Base-by-base conservation (phyloP, 495 filamentous ascomycete genomes). In the Aspergillus ostianus region DNA sequence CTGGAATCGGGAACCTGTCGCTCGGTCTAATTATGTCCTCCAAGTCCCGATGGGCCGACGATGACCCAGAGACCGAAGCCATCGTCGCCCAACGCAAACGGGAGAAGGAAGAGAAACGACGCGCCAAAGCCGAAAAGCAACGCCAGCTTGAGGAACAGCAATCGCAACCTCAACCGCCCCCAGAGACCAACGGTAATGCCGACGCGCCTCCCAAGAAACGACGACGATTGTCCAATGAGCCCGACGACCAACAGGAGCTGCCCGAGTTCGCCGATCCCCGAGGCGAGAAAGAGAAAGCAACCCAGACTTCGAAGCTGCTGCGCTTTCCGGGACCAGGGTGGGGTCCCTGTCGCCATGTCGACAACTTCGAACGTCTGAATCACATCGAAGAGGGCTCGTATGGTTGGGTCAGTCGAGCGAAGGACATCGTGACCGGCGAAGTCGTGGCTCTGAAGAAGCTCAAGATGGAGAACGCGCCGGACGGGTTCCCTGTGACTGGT, bases 301-400 rank as follows among this genome's bases (percentile, higher is more conserved):
- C 65, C 45, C 78, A 70, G 20, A 60, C 61, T 46, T 66, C 72
- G 18, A 70, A 80, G 53, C 80, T 95, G 15, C 74, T 97, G 21
- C 84, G 89, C 18, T 94, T 93, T 70, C 82, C 87, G 23, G 75
- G 80, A 49, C 80, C 81, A 20, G 76, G 80, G 71, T 95, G 93
- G 83, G 83, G 84, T 41, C 85, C 84, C 47, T 90, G 89, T 67
- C 82, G 91, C 63, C 88, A 90, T 77, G 87, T 96, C 51, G 88
- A 93, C 70, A 88, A 92, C 70, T 98, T 92, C 72, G 90, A 96
- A 70, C 87, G 87, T 59, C 77, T 98, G 60, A 98, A 98, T 67
- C 89, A 94, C 73, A 98, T 98, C 67, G 94, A 98, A 70, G 94
- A 98, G 73, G 94, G 94, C 54, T 89, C 91, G 1, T 98, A 98